Conservation (phyloP, 768 basidiomycete species). For the Lactifluus rugatus region DNA sequence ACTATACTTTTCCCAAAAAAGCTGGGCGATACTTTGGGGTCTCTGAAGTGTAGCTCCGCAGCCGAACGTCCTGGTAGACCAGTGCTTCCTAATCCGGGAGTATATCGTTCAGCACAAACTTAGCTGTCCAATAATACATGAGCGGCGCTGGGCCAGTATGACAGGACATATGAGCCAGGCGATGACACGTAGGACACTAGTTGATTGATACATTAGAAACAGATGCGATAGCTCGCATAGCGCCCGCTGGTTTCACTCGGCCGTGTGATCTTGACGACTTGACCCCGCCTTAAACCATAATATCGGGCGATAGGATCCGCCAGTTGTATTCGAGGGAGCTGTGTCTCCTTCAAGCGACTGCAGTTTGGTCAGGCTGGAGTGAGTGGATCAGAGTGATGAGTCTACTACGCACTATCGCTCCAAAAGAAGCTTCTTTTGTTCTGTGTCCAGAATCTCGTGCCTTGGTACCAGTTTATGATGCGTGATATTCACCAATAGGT, state of each 20-base stretch:
- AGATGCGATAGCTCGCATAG: slow-evolving; percentile 87
- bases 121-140: background rate
- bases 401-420: slow-evolving; percentile 76
- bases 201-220: slow-evolving; percentile 43
- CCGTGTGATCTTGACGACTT: slow-evolving; percentile 97
- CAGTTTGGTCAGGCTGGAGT: slow-evolving; percentile 1
- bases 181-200: background rate
- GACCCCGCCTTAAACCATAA: slow-evolving; percentile 89
- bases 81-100: background rate
- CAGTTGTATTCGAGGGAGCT: slow-evolving; percentile 92
- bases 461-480: slow-evolving; percentile 91
- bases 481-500: slow-evolving; percentile 94
- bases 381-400: slow-evolving; percentile 9
- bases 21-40: background rate
- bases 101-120: background rate
- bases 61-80: background rate
- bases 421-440: slow-evolving; percentile 80
- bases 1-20: background rate
- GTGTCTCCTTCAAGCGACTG: slow-evolving; percentile 96
- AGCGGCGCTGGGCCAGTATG: background rate
- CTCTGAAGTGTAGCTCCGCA: background rate
- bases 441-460: slow-evolving; percentile 76
- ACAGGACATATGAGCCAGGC: background rate
- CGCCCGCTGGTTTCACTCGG: slow-evolving; percentile 95
- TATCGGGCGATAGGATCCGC: slow-evolving; percentile 98